Evolutionary conservation across 257 asterid species (phyloP).

Genomic region (Salvia miltiorrhiza): DNA sequence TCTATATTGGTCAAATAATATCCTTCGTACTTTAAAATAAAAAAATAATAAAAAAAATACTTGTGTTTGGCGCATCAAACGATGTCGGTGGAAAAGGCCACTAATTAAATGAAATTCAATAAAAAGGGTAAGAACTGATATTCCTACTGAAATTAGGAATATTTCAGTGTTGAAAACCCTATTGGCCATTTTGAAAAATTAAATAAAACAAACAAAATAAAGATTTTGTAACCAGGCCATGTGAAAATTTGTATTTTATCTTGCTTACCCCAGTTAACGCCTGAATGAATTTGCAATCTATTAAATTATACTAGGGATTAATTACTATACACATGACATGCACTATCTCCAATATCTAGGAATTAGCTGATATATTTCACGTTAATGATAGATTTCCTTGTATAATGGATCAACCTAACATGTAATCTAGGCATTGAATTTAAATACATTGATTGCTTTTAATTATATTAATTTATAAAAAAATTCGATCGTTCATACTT

Average conservation of each 20-base stretch:
- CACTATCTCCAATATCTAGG: neutral
- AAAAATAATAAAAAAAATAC: too few relatives aligned
- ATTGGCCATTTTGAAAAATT: constrained; percentile 18
- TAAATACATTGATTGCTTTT: constrained; percentile 3
- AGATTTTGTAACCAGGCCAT: constrained; percentile 15
- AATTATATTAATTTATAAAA: neutral
- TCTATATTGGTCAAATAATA: neutral
- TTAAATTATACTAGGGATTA: neutral
- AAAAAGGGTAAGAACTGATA: neutral
- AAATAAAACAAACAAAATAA: neutral
- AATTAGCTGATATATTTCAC: constrained; percentile 5
- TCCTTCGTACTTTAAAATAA: neutral
- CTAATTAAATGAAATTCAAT: neutral
- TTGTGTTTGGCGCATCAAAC: neutral
- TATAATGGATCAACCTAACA: neutral
- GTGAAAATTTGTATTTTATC: constrained; percentile 23
- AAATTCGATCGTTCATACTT: too few relatives aligned
- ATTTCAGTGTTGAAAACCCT: constrained; percentile 4
- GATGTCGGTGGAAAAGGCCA: constrained; percentile 37
- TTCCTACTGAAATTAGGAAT: neutral
- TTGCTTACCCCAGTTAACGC: constrained; percentile 21
- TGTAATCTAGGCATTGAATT: constrained; percentile 10
- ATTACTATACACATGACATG: neutral
- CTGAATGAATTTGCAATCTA: constrained; percentile 4
- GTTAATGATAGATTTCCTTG: neutral